Evolutionary conservation across 176 grass and related monocot genomes (phyloP).

Genomic region (Coix lacrymajobi): DNA sequence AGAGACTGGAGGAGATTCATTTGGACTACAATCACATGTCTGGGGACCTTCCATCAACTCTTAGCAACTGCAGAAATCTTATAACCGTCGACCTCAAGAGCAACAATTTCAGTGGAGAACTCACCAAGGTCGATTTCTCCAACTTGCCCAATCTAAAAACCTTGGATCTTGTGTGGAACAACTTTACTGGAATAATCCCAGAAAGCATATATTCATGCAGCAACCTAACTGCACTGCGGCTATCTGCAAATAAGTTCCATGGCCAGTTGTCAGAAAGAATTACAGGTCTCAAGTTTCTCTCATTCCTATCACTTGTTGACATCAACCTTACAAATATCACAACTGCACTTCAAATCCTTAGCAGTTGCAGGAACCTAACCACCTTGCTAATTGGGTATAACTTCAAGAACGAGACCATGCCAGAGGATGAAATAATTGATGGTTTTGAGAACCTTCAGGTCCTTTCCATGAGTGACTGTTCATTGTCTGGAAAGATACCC

Average conservation of each 20-base stretch:
- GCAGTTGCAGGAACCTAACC: slow-evolving; percentile 20
- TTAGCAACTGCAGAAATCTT: slow-evolving; percentile 42
- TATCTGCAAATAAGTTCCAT: neutral
- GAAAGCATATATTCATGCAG: slow-evolving; percentile 55
- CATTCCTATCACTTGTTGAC: slow-evolving; percentile 29
- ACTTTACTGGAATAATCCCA: slow-evolving; percentile 33
- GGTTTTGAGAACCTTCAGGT: slow-evolving; percentile 46
- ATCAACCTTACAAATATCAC: slow-evolving; percentile 24
- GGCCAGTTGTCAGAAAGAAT: slow-evolving; percentile 25
- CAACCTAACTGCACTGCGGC: slow-evolving; percentile 27
- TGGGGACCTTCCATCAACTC: slow-evolving; percentile 21
- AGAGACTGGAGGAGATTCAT: slow-evolving; percentile 29
- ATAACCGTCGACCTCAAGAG: slow-evolving; percentile 26
- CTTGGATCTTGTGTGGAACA: slow-evolving; percentile 32
- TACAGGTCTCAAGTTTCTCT: neutral
- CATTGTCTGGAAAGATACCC: slow-evolving; percentile 35
- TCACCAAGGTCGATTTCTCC: slow-evolving; percentile 38
- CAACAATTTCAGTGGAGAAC: slow-evolving; percentile 30
- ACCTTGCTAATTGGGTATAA: too few species aligned
- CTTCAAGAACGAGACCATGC: too few species aligned
- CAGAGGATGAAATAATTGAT: neutral
- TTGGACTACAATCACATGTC: slow-evolving; percentile 19
- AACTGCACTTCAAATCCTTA: slow-evolving; percentile 29
- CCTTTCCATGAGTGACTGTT: slow-evolving; percentile 5
- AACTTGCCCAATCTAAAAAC: slow-evolving; percentile 17